These are phyloP conservation scores for Neonectria hederae DNA, from an alignment of 2,329 filamentous ascomycete genomes.

Conservation along the genomic window DNA sequence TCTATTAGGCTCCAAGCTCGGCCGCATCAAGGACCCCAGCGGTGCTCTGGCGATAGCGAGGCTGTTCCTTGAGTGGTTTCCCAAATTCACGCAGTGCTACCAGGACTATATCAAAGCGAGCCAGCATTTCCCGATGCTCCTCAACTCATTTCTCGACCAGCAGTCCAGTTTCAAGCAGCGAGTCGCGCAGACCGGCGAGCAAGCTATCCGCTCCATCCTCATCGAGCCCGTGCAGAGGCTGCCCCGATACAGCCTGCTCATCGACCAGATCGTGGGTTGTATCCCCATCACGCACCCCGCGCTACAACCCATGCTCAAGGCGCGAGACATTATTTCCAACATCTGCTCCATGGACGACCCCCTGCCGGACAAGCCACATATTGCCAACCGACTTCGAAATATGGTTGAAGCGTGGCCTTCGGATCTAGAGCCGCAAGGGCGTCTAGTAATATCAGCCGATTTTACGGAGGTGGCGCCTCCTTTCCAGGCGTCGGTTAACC, in stretches of 20 bases:
- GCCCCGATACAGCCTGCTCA: constrained; percentile 93
- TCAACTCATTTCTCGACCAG: constrained; percentile 81
- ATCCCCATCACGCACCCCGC: constrained; percentile 88
- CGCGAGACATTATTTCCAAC: constrained; percentile 91
- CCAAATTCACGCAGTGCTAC: constrained; percentile 89
- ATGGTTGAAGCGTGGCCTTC: constrained; percentile 82
- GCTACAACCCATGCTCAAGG: constrained; percentile 82
- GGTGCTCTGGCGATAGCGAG: constrained; percentile 82
- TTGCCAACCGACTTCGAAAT: constrained; percentile 77
- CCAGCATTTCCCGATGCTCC: constrained; percentile 82
- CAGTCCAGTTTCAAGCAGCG: constrained; percentile 85
- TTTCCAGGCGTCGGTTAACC: constrained; percentile 59
- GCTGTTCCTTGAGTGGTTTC: constrained; percentile 89
- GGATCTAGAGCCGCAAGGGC: constrained; percentile 76
- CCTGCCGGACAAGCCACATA: constrained; percentile 74
- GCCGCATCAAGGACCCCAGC: constrained; percentile 73
- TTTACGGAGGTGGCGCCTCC: constrained; percentile 80
- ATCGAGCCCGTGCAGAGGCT: constrained; percentile 97
- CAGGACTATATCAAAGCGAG: constrained; percentile 93
- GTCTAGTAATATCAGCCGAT: constrained; percentile 83
- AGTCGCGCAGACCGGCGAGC: constrained; percentile 86
- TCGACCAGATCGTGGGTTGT: constrained; percentile 91
- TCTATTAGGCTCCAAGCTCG: constrained; percentile 54
- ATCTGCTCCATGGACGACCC: constrained; percentile 92
- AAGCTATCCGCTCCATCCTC: constrained; percentile 86